Evolutionary conservation across 495 filamentous ascomycete species (phyloP).

Genomic region (Ramalina peruviana): DNA sequence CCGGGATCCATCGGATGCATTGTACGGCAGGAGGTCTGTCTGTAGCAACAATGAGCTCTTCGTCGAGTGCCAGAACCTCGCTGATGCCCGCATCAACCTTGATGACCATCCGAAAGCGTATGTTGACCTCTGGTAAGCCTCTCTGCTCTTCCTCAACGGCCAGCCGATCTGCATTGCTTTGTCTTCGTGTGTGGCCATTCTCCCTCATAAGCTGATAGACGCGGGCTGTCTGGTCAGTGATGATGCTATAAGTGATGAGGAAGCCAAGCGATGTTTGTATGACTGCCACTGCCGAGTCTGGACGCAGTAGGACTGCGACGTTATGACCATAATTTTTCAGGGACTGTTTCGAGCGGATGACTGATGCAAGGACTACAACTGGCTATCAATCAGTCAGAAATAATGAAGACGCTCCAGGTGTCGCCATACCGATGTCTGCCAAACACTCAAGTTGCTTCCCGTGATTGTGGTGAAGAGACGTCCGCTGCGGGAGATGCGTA

Average conservation of each 20-base stretch:
- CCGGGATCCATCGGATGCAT: slow-evolving; percentile 87
- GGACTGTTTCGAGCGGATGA: slow-evolving; percentile 66
- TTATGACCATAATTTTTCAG: slow-evolving; percentile 75
- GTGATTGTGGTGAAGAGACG: slow-evolving; percentile 86
- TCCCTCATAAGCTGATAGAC: slow-evolving; percentile 76
- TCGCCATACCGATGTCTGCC: slow-evolving; percentile 80
- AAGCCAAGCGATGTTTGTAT: slow-evolving; percentile 82
- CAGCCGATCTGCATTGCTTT: slow-evolving; percentile 49
- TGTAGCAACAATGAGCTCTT: slow-evolving; percentile 88
- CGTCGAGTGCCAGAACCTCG: slow-evolving; percentile 75
- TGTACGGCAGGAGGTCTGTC: slow-evolving; percentile 87
- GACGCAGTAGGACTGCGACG: slow-evolving; percentile 69
- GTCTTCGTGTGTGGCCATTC: slow-evolving; percentile 50
- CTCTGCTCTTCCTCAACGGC: slow-evolving; percentile 51
- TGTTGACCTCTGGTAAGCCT: slow-evolving; percentile 69
- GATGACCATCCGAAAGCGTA: slow-evolving; percentile 94
- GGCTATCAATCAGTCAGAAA: slow-evolving; percentile 47
- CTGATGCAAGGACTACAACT: slow-evolving; percentile 71
- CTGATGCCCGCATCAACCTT: slow-evolving; percentile 94
- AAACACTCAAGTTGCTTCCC: slow-evolving; percentile 64
- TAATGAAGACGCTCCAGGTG: slow-evolving; percentile 6
- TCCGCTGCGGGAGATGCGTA: slow-evolving; percentile 68
- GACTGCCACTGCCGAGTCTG: slow-evolving; percentile 81
- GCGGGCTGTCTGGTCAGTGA: slow-evolving; percentile 64
- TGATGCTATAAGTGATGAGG: slow-evolving; percentile 85